Conservation (phyloP, 306 rosid species). For the Cyclanthera cordifolia region DNA sequence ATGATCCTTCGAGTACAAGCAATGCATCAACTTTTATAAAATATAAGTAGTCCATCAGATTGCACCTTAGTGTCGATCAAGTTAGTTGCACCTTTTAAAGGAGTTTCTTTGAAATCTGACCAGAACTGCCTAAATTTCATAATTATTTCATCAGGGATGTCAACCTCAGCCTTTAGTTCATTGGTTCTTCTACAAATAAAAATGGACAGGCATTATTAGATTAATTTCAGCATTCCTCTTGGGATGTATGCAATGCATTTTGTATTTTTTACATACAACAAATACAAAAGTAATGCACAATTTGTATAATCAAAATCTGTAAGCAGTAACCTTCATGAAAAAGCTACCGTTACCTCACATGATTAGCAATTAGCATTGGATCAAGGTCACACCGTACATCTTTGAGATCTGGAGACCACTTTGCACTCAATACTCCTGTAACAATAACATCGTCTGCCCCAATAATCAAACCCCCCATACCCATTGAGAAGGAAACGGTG, state of each 20-base stretch:
- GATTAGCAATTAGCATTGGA: constrained; percentile 77
- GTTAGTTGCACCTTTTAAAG: constrained; percentile 61
- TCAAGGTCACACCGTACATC: constrained; percentile 93
- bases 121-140: constrained; percentile 61
- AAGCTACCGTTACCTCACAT: constrained; percentile 39
- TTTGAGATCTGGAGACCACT: constrained; percentile 89
- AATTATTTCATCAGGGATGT: constrained; percentile 50
- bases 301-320: constrained; percentile 5
- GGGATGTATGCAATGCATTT: not conserved
- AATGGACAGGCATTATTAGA: not conserved
- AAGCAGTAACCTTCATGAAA: constrained; percentile 11
- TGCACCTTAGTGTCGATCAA: not conserved
- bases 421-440: constrained; percentile 80
- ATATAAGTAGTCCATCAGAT: not conserved
- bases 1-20: constrained; percentile 1
- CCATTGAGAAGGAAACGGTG: constrained; percentile 3
- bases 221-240: not conserved
- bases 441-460: constrained; percentile 66
- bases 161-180: constrained; percentile 65
- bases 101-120: constrained; percentile 51
- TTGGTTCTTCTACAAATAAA: constrained; percentile 55
- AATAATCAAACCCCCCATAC: constrained; percentile 3
- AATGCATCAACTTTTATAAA: not conserved
- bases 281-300: not conserved
- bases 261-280: too few relatives aligned